Base-by-base conservation (phyloP, 1,284 basidiomycete genomes). In the Ceratobasidium sp. region DNA sequence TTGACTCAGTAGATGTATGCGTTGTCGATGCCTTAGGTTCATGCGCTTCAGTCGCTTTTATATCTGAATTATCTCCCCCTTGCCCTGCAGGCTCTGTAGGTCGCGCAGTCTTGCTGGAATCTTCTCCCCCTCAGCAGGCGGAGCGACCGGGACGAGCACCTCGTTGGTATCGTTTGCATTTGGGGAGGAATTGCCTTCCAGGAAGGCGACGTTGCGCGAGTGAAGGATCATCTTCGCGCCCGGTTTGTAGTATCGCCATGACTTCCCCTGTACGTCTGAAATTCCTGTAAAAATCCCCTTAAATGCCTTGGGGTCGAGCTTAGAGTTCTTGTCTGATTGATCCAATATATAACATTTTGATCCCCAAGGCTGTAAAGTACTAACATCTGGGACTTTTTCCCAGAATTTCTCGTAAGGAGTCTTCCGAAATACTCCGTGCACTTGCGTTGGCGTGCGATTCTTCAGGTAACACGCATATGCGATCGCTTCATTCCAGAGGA, bases 401-500 rank as follows among this genome's bases (percentile, higher is more conserved):
- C 43, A 61, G 0, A 78, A 67, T 0, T 62, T 62, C 61, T 83
- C 78, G 30, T 76, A 79, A 0, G 82, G 84, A 0, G 82, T 84
- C 52, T 63, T 78, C 0, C 23, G 30, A 18, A 58, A 58, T 11
- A 77, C 78, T 9, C 78, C 73, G 0, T 82, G 76, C 1, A 78
- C 77, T 5, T 77, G 76, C 0, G 81, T 83, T 0, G 79, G 75
- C 0, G 80, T 81, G 1, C 80, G 64, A 72, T 86, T 85, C 74
- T 81, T 78, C 28, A 85, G 59, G 78, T 81, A 85, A 0, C 80
- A 77, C 1, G 81, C 78, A 63, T 83, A 80, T 16, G 74, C 41
- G 9, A 83, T 72, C 2, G 83, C 83, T 71, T 84, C 80, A 3
- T 81, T 80, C 84, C 83, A 85, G 9, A 84, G 76, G 58, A 73